Percentiles rank a stretch among this genome's conserved stretches.
These are phyloP conservation scores for Pelargonium citronellum DNA, from an alignment of 441 rosid species.

Conservation along the genomic window DNA sequence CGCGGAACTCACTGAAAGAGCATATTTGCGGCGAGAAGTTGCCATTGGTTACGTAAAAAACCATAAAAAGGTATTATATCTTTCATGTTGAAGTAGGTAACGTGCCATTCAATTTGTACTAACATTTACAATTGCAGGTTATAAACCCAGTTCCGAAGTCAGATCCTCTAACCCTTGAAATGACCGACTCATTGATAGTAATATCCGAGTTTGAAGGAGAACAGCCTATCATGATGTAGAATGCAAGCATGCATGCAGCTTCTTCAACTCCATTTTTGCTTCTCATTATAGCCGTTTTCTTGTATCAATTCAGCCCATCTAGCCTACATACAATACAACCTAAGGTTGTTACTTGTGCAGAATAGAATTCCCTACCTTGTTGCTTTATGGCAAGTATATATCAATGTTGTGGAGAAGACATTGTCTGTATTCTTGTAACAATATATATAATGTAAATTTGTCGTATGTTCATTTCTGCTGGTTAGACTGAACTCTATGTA, in stretches of 20 bases:
- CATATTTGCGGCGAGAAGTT: slow-evolving; percentile 68
- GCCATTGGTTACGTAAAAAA: slow-evolving; percentile 83
- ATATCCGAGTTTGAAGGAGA: slow-evolving; percentile 92
- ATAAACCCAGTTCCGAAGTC: slow-evolving; percentile 72
- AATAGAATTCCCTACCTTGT: too few species aligned
- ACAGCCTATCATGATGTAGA: slow-evolving; percentile 38
- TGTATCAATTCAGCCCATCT: background rate
- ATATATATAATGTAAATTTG: too few species aligned
- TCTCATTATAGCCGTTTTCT: slow-evolving; percentile 5
- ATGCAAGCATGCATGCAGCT: background rate
- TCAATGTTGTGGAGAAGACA: too few species aligned
- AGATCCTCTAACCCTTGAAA: slow-evolving; percentile 49
- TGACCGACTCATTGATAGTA: slow-evolving; percentile 67
- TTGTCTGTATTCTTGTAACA: too few species aligned
- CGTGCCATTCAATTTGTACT: background rate
- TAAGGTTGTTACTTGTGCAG: too few species aligned
- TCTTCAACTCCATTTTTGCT: slow-evolving; percentile 2
- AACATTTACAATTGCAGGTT: slow-evolving; percentile 39
- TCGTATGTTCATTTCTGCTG: too few species aligned
- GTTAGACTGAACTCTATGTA: too few species aligned
- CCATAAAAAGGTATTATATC: slow-evolving; percentile 47
- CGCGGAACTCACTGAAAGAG: slow-evolving; percentile 73
- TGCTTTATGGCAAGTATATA: too few species aligned
- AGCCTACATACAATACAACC: too few species aligned
- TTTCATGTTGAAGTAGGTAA: background rate